These are phyloP conservation scores for Suillus sp. DNA, from an alignment of 768 basidiomycete genomes.

Conservation along the genomic window DNA sequence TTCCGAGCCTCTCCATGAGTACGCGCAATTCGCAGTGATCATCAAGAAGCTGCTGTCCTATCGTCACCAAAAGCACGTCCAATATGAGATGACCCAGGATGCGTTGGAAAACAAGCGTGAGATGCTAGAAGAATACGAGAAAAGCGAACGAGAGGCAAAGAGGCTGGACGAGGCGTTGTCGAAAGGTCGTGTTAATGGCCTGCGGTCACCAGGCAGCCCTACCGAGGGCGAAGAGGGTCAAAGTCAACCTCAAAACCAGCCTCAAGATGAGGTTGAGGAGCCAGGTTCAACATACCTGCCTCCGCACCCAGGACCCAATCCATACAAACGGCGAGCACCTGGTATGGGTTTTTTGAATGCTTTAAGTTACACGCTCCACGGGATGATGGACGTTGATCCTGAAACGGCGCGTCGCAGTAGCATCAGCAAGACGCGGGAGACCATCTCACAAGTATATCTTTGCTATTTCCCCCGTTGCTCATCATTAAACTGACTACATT, in stretches of 20 bases:
- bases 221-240: slow-evolving; percentile 32
- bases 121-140: slow-evolving; percentile 86
- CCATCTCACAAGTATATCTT: slow-evolving; percentile 82
- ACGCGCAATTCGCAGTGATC: slow-evolving; percentile 90
- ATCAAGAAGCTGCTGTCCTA: slow-evolving; percentile 94
- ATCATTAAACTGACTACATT: slow-evolving; percentile 19
- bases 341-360: slow-evolving; percentile 90
- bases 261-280: slow-evolving; percentile 41
- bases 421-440: slow-evolving; percentile 93
- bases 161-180: slow-evolving; percentile 87
- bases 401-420: slow-evolving; percentile 91
- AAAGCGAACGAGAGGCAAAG: slow-evolving; percentile 87
- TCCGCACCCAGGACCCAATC: slow-evolving; percentile 80
- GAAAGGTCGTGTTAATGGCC: slow-evolving; percentile 47
- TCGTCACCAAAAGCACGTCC: slow-evolving; percentile 97
- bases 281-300: slow-evolving; percentile 58
- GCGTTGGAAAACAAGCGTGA: slow-evolving; percentile 81
- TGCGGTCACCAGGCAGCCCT: slow-evolving; percentile 25
- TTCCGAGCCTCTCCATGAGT: slow-evolving; percentile 95
- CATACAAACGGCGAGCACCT: slow-evolving; percentile 60
- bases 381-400: slow-evolving; percentile 99
- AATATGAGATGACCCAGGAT: slow-evolving; percentile 97
- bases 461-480: slow-evolving; percentile 13
- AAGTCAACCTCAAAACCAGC: slow-evolving; percentile 14
- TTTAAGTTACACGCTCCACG: slow-evolving; percentile 90